Conservation (phyloP, 352 stramenopile species). For the Globisporangium nagaii region DNA sequence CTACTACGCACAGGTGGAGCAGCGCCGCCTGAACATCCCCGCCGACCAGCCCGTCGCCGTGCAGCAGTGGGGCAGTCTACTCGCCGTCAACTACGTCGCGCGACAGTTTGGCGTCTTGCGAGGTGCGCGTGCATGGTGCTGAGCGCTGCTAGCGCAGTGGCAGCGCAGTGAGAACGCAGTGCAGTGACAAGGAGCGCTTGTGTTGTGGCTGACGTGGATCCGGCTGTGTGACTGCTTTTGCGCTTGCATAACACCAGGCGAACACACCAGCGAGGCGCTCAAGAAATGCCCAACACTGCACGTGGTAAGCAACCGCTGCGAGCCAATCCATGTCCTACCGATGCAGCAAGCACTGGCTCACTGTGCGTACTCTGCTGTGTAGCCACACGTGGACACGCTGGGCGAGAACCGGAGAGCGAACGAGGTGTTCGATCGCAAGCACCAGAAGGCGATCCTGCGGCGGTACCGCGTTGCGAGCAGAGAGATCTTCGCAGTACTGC, state of each 20-base stretch:
- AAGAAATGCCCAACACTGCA: conserved; percentile 82
- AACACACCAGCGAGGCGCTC: conserved; percentile 46
- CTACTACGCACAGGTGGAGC: conserved; percentile 86
- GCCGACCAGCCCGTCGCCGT: conserved; percentile 61
- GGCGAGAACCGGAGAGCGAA: conserved; percentile 67
- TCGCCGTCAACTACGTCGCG: conserved; percentile 82
- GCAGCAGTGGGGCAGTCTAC: conserved; percentile 80
- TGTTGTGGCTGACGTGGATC: background rate
- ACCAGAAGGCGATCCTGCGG: conserved; percentile 77
- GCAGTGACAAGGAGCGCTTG: background rate
- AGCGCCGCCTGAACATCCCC: conserved; percentile 61
- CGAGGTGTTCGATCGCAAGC: conserved; percentile 57
- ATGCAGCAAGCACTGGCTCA: too few species aligned
- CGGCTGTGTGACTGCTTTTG: background rate
- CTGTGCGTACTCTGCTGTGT: background rate
- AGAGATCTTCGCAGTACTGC: conserved; percentile 68
- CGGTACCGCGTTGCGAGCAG: conserved; percentile 76
- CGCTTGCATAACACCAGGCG: conserved; percentile 32
- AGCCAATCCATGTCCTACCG: background rate
- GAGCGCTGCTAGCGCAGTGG: too few species aligned
- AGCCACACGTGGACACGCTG: conserved; percentile 81
- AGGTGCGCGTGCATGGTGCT: conserved; percentile 19
- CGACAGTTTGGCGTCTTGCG: conserved; percentile 62
- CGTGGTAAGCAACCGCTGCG: conserved; percentile 32
- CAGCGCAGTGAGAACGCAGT: too few species aligned